Percentiles rank a stretch among this genome's conserved stretches.
Evolutionary conservation across 495 filamentous ascomycete species (phyloP).

Genomic region (Sordaria brevicollis): DNA sequence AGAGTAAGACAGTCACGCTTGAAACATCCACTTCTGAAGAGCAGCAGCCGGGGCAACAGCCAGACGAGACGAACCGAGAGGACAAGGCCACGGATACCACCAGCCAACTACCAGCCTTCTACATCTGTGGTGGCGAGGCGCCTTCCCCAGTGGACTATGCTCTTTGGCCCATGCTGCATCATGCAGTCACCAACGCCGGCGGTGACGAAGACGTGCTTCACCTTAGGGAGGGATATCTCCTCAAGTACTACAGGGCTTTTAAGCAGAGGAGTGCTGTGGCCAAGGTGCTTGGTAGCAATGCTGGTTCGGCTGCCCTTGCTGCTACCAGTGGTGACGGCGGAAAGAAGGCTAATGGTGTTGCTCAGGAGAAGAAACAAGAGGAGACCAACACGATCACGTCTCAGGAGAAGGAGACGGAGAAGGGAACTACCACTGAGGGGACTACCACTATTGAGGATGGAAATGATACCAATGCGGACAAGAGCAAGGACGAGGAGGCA

Average conservation of each 20-base stretch:
- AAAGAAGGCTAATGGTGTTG: not conserved
- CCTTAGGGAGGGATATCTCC: slow-evolving; percentile 14
- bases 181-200: slow-evolving; percentile 30
- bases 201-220: slow-evolving; percentile 12
- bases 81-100: not conserved
- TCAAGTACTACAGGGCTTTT: slow-evolving; percentile 44
- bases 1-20: not conserved
- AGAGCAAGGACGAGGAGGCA: not conserved
- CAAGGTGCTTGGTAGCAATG: slow-evolving; percentile 24
- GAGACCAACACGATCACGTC: not conserved
- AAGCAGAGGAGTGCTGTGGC: slow-evolving; percentile 38
- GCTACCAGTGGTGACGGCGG: not conserved
- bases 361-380: not conserved
- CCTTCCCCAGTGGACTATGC: slow-evolving; percentile 60
- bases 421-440: not conserved
- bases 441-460: not conserved
- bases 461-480: not conserved
- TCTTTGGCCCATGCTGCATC: slow-evolving; percentile 59
- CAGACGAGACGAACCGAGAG: not conserved
- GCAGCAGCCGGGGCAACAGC: not conserved
- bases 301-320: not conserved
- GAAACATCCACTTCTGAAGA: not conserved
- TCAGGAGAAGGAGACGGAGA: not conserved
- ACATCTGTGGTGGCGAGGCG: slow-evolving; percentile 45
- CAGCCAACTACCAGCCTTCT: slow-evolving; percentile 1